These are phyloP conservation scores for Achaetomium macrosporum DNA, from an alignment of 2,329 filamentous ascomycete genomes.

Conservation along the genomic window DNA sequence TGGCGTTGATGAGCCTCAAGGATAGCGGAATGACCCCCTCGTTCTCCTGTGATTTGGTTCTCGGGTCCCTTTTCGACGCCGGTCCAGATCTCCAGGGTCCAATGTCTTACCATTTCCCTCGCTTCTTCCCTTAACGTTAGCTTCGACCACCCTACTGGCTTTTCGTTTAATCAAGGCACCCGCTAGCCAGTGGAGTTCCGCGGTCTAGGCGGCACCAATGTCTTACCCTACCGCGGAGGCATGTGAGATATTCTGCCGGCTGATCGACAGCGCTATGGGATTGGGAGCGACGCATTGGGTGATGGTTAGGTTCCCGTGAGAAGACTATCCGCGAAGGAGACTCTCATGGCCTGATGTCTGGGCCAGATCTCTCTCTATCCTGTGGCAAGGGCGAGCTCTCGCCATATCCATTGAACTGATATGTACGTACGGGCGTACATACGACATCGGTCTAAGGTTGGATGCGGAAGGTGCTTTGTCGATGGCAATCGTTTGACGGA, in stretches of 20 bases:
- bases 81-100: background rate
- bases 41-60: background rate
- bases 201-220: background rate
- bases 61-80: background rate
- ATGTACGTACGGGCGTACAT: too few relatives aligned
- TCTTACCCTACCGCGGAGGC: background rate
- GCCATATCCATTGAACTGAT: too few relatives aligned
- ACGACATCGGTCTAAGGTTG: too few relatives aligned
- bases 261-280: slow-evolving; percentile 9
- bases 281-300: background rate
- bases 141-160: background rate
- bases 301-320: background rate
- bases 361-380: too few relatives aligned
- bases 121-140: background rate
- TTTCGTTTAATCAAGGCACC: background rate
- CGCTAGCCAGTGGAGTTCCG: background rate
- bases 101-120: background rate
- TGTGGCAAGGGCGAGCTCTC: too few relatives aligned
- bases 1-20: slow-evolving; percentile 4
- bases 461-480: too few relatives aligned
- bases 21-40: background rate
- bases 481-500: too few relatives aligned
- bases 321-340: too few relatives aligned
- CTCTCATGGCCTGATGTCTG: too few relatives aligned
- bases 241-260: slow-evolving; percentile 7